A percentile compares a stretch with the other conserved stretches of the same genome.
Evolutionary conservation across 805 yeast genomes (phyloP).

Genomic region (Metschnikowia similis): DNA sequence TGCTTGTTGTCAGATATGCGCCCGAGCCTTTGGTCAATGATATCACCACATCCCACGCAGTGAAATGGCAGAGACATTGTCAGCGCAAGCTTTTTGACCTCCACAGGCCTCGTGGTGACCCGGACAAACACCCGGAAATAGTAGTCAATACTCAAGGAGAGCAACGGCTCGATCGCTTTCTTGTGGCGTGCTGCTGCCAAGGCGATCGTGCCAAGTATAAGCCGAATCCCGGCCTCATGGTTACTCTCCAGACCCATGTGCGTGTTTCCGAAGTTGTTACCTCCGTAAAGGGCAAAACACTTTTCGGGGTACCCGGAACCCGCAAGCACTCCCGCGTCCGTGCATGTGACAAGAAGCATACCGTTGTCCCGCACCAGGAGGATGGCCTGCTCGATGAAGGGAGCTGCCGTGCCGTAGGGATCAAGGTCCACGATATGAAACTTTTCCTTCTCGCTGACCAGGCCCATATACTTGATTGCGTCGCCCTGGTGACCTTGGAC

Average conservation of each 20-base stretch:
- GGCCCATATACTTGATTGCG: conserved; percentile 77
- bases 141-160: conserved; percentile 85
- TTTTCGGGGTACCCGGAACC: conserved; percentile 97
- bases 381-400: conserved; percentile 88
- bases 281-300: conserved; percentile 93
- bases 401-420: conserved; percentile 97
- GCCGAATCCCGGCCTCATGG: conserved; percentile 88
- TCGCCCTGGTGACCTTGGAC: conserved; percentile 78
- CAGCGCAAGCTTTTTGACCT: conserved; percentile 75
- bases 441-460: conserved; percentile 39
- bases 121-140: conserved; percentile 83
- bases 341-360: conserved; percentile 83
- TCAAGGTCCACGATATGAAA: conserved; percentile 91
- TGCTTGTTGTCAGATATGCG: conserved; percentile 48
- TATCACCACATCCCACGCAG: conserved; percentile 84
- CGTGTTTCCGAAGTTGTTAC: conserved; percentile 70
- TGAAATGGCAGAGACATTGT: conserved; percentile 74
- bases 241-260: conserved; percentile 59
- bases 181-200: conserved; percentile 87
- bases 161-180: conserved; percentile 78
- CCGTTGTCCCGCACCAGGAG: conserved; percentile 85
- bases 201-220: conserved; percentile 73
- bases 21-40: conserved; percentile 72
- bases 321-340: conserved; percentile 93
- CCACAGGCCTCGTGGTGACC: conserved; percentile 72